phyloP scores from a whole-genome alignment of 805 yeast species.

The Candida schatavii region DNA sequence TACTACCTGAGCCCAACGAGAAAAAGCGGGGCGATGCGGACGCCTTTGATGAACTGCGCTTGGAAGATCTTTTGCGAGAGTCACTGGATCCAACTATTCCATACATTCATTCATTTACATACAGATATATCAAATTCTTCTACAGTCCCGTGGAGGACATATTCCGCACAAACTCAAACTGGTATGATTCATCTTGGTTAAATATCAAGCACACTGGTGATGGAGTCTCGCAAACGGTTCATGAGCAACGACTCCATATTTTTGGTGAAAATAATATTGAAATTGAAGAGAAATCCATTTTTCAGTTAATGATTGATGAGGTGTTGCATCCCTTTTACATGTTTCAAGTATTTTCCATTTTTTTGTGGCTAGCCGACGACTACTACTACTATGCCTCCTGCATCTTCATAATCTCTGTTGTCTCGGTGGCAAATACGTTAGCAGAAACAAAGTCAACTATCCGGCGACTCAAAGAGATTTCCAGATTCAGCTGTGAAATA shows the following conservation, averaged over 20 bases:
- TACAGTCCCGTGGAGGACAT: slow-evolving; percentile 87
- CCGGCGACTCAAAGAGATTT: slow-evolving; percentile 66
- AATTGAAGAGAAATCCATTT: slow-evolving; percentile 66
- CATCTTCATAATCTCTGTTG: slow-evolving; percentile 79
- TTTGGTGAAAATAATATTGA: slow-evolving; percentile 79
- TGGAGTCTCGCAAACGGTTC: slow-evolving; percentile 70
- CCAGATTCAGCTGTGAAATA: slow-evolving; percentile 73
- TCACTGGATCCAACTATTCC: slow-evolving; percentile 68
- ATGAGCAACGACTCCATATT: slow-evolving; percentile 65
- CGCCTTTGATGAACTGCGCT: slow-evolving; percentile 10
- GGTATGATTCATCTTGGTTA: slow-evolving; percentile 84
- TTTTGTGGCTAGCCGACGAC: slow-evolving; percentile 89
- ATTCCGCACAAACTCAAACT: slow-evolving; percentile 76
- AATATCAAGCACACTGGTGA: slow-evolving; percentile 50
- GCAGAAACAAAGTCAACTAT: slow-evolving; percentile 82
- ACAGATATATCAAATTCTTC: slow-evolving; percentile 78
- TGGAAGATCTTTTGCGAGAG: slow-evolving; percentile 2
- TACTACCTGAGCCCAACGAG: slow-evolving; percentile 21
- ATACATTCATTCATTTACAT: slow-evolving; percentile 65
- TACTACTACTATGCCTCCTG: slow-evolving; percentile 94
- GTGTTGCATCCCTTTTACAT: slow-evolving; percentile 93
- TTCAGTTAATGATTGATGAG: slow-evolving; percentile 74
- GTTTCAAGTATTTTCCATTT: slow-evolving; percentile 88
- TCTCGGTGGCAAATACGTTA: slow-evolving; percentile 76
- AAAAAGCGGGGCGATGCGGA: slow-evolving; percentile 29